A percentile compares a stretch with the other conserved stretches of the same genome.
Evolutionary conservation across 495 filamentous ascomycete genomes (phyloP).

Genomic region (Lophiotrema nucula): DNA sequence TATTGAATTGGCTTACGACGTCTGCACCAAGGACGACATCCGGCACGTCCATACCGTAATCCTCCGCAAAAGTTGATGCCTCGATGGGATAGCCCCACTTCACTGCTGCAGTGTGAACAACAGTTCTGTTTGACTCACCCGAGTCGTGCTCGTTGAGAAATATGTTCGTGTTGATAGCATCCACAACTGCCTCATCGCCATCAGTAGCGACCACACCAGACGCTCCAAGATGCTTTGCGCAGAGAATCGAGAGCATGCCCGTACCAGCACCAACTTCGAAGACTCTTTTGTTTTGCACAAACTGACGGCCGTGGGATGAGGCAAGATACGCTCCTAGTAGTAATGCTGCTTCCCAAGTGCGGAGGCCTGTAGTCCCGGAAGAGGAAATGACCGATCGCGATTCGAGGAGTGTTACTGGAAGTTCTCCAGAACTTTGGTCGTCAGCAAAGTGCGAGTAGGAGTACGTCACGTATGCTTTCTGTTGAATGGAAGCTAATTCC

Average conservation of each 20-base stretch:
- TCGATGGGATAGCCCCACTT: conserved; percentile 55
- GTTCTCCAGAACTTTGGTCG: conserved; percentile 10
- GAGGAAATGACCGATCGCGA: conserved; percentile 70
- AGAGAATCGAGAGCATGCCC: conserved; percentile 79
- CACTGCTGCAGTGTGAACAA: conserved; percentile 51
- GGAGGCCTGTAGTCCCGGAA: conserved; percentile 75
- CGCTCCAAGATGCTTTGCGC: conserved; percentile 69
- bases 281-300: conserved; percentile 59
- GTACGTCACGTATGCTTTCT: conserved; percentile 75
- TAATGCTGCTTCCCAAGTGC: conserved; percentile 94
- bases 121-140: conserved; percentile 10
- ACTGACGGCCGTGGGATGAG: conserved; percentile 37
- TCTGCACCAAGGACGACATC: conserved; percentile 44
- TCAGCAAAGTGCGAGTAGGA: conserved; percentile 26
- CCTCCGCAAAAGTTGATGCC: conserved; percentile 25
- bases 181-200: conserved; percentile 71
- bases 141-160: conserved; percentile 61
- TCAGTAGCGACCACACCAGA: conserved; percentile 71
- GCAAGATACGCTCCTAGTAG: conserved; percentile 72
- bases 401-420: conserved; percentile 62
- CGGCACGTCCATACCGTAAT: conserved; percentile 30
- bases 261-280: conserved; percentile 91
- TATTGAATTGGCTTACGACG: conserved; percentile 35
- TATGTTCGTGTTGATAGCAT: conserved; percentile 64
- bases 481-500: conserved; percentile 63